phyloP scores from a whole-genome alignment of 441 rosid species.

The Populus hybrid region DNA sequence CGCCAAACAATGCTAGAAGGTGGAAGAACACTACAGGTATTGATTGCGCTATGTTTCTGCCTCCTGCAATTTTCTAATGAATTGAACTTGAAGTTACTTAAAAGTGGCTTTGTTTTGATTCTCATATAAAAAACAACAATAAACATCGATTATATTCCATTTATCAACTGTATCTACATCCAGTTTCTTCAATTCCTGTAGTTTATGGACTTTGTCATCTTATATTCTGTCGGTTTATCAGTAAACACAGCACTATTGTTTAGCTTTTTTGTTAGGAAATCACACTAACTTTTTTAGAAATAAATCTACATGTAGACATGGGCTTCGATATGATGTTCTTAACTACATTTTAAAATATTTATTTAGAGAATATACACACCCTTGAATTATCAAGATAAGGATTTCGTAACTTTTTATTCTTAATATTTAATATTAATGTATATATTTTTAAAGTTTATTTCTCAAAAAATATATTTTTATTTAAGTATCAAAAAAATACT shows the following conservation, averaged over 20 bases:
- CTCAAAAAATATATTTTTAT: no score
- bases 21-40: not conserved
- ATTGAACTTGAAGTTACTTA: not conserved
- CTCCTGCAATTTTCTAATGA: not conserved
- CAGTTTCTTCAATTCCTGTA: no score
- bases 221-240: not conserved
- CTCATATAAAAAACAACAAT: no score
- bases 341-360: not conserved
- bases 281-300: not conserved
- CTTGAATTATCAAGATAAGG: no score
- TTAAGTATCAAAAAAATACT: no score
- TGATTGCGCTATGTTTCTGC: not conserved
- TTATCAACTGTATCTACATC: no score
- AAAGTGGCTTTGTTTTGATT: not conserved
- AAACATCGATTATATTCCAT: no score
- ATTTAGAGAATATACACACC: not conserved
- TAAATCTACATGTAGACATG: slow-evolving; percentile 15
- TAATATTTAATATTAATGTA: no score
- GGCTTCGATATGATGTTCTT: slow-evolving; percentile 8
- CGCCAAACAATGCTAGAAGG: not conserved
- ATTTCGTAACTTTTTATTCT: no score
- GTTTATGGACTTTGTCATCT: no score
- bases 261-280: not conserved
- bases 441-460: no score
- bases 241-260: slow-evolving; percentile 5